Evolutionary conservation across 345 rosid genomes (phyloP), one percentile per base, ranked within the genome.

Genomic region (Atalantia buxifolia): DNA sequence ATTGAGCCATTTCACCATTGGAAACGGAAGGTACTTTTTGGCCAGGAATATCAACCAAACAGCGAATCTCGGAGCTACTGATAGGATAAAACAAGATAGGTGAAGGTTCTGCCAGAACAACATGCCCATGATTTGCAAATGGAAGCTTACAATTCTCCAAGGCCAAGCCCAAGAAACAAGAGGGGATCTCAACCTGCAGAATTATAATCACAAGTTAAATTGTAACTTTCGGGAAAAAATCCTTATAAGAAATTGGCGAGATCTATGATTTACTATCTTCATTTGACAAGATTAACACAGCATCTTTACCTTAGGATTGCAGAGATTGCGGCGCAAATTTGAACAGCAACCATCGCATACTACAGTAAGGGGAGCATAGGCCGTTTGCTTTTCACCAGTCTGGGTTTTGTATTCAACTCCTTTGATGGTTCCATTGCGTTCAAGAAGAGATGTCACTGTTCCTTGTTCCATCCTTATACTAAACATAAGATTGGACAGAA

Each of bases 391-490:
- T 42, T 79, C 68, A 3, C 89, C 84, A 2, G 62, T 72, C 66
- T 80, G 87, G 6, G 79, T 84, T 76, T 80, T 89, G 83, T 89
- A 90, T 9, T 48, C 78, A 40, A 87, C 93, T 1, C 92, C 93
- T 82, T 85, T 86, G 16, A 90, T 21, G 7, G 42, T 82, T 24
- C 90, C 87, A 2, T 87, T 77, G n/a, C 84, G 86, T 76, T 87
- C 85, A 63, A 86, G 33, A 45, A 90, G 79, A 40, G 89, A 86
- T 45, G 80, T 85, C 2, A 90, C 93, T 0, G 86, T 87, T 74
- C 96, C 96, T 87, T 86, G 87, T 76, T 90, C 92, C 69, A 92
- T 13, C 25, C 78, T 79, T 65, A 93, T 92, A 72, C 98, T 93
- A 78, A 16, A 66, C 24, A 30, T 9, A 38, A 60, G 22, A 63